Conservation (phyloP, 495 filamentous ascomycete species). For the Cudoniella acicularis region DNA sequence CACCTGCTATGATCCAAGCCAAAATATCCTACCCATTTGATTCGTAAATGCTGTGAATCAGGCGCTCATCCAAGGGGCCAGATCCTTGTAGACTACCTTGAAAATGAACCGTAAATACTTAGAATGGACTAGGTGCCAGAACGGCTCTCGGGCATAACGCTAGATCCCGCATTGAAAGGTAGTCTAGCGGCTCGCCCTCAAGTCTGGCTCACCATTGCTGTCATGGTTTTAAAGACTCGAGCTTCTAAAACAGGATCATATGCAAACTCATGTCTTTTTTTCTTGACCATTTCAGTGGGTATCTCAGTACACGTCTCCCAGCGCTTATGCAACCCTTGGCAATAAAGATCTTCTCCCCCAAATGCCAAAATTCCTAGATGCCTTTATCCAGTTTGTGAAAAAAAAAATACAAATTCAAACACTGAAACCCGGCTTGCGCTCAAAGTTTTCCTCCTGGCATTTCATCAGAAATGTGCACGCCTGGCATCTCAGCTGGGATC, state of each 20-base stretch:
- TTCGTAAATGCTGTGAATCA: too few species aligned
- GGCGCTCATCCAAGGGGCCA: too few species aligned
- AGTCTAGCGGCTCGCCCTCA: neutral
- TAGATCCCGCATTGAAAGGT: neutral
- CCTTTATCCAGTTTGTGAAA: neutral
- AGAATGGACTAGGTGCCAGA: neutral
- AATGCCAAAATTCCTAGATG: neutral
- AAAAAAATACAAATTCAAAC: neutral
- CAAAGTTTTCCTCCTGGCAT: slow-evolving; percentile 5
- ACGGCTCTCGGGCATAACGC: neutral
- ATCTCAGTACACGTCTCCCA: neutral
- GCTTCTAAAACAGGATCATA: too few species aligned
- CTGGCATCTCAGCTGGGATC: slow-evolving; percentile 15
- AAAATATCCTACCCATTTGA: too few species aligned
- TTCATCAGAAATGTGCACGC: slow-evolving; percentile 2
- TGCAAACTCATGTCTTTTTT: neutral
- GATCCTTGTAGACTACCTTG: too few species aligned
- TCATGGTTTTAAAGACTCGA: neutral
- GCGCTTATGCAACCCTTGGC: neutral
- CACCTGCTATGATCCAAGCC: too few species aligned
- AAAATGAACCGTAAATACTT: neutral
- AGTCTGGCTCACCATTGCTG: neutral
- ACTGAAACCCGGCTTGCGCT: neutral
- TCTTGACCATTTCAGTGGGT: neutral
- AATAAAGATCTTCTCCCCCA: too few species aligned